Base-by-base conservation (phyloP, 177 flowering plant species). In the Vitis hybrid region DNA sequence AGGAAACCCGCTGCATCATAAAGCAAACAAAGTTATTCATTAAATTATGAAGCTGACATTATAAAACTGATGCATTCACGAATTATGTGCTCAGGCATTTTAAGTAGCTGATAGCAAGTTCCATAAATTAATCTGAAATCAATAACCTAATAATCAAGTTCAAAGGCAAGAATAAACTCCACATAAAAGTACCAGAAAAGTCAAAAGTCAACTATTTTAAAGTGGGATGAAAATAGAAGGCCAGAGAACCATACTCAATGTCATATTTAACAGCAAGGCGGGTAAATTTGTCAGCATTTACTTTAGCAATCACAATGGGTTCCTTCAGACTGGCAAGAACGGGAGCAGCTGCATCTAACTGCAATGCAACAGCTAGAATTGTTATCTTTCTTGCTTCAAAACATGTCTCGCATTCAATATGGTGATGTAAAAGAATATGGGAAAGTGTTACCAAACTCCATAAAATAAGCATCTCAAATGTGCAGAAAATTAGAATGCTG, bases 281-380 rank as follows among this genome's bases (percentile, higher is more conserved):
- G 22, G 74, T 83, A 68, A 55, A 87, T 83, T 92, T 96, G 85
- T 96, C 99, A 53, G 93, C 99, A 81, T 96, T 74, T 62, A 96
- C 75, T 86, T 96, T 96, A 31, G 97, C 99, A 67, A 96, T 81
- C 65, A 84, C 87, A 19, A 93, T 74, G 16, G 98, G 94, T 73
- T 81, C 70, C 77, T 90, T 91, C 81, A 87, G 78, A 63, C 56
- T 74, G 55, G 97, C 86, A 67, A 96, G 94, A 62, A 83, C 13
- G n/a, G 95, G 92, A 18, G 99, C 99, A 39, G 99, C 99, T 31
- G 77, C 89, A 79, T 93, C 98, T 70, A 96, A 84, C 98, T 96
- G 89, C 79, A 85, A 75, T 13, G 31, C 33, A 69, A 65, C 29
- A 70, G 51, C 18, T 16, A 61, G 10, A 74, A 3, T 62, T 31